Conservation (phyloP, 495 filamentous ascomycete genomes). For the Platismatia glauca region DNA sequence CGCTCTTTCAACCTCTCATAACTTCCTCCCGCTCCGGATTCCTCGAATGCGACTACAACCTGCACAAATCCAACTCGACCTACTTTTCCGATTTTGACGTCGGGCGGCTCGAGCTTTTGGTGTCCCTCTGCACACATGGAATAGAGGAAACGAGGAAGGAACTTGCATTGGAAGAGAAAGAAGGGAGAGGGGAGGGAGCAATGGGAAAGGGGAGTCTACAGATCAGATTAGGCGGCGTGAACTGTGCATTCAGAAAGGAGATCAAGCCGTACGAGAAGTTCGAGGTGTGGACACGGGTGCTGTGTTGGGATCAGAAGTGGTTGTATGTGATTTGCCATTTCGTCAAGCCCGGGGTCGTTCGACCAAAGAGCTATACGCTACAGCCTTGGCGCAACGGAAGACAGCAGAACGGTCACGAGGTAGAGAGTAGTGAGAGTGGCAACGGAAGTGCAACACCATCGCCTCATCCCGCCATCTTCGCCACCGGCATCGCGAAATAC, state of each 20-base stretch:
- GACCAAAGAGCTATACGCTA: conserved; percentile 18
- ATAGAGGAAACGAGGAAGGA: conserved; percentile 37
- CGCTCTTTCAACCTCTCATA: conserved; percentile 47
- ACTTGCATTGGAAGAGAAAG: conserved; percentile 28
- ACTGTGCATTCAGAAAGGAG: conserved; percentile 58
- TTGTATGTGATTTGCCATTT: conserved; percentile 67
- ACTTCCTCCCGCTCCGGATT: conserved; percentile 43
- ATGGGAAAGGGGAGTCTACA: conserved; percentile 23
- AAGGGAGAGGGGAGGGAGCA: conserved; percentile 7
- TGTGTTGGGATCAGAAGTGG: conserved; percentile 81
- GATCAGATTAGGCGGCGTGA: conserved; percentile 53
- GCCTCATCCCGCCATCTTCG: conserved; percentile 45
- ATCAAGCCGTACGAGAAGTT: conserved; percentile 56
- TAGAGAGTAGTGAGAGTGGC: background rate
- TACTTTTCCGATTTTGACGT: conserved; percentile 70
- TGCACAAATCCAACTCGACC: conserved; percentile 66
- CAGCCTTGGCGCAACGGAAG: conserved; percentile 17
- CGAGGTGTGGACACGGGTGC: conserved; percentile 57
- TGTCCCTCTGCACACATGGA: conserved; percentile 49
- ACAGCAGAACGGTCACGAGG: background rate
- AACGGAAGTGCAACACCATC: background rate
- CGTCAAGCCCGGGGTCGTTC: conserved; percentile 46
- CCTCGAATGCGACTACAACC: conserved; percentile 56
- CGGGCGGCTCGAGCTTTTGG: conserved; percentile 54
- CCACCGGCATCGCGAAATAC: conserved; percentile 74